Base-by-base conservation (phyloP, 1,284 basidiomycete genomes). In the Veloporphyrellus conicus region DNA sequence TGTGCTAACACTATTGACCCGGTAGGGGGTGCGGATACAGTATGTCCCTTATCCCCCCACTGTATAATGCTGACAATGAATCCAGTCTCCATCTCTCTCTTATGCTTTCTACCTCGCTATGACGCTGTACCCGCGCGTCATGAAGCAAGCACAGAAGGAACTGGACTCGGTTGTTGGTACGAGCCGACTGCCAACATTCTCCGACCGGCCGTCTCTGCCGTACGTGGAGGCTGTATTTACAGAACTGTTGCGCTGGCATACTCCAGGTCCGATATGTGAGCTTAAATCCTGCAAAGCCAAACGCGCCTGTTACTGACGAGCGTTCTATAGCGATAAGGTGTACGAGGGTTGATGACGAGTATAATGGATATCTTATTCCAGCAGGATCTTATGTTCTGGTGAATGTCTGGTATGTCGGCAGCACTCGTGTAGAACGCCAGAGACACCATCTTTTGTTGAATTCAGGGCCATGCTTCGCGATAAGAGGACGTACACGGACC, bases 391-490 rank as follows among this genome's bases (percentile, higher is more conserved):
- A 20, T 34, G 16, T 34, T 10, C 3, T 34, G 12, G 33, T 18
- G 4, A 34, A 34, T 18, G 15, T 34, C 9, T 34, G 61, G 57
- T 62, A 29, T 1, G 53, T 43, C 15, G 4, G 6, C 9, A 14
- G 2, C 10, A 8, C 4, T 3, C 27, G 10, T 3, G 12, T 2
- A 8, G n/a, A 18, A 16, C 1, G 6, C 12, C 3, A 16, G 7
- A 4, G 8, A 6, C 9, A 11, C 6, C 4, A 1, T 7, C n/a
- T 18, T 11, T 15, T 22, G 8, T 25, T 25, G 23, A 25, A 25
- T 5, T 9, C 12, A 58, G 56, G 57, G 58, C 31, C 0, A 55
- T 60, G 14, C 46, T 55, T 11, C 55, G 42, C 9, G 56, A 58
- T 2, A 48, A 47, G 25, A 47, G 33, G 8, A 50, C 35, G 2